Evolutionary conservation across 495 filamentous ascomycete species (phyloP).

Genomic region (Penicillium odoratum): DNA sequence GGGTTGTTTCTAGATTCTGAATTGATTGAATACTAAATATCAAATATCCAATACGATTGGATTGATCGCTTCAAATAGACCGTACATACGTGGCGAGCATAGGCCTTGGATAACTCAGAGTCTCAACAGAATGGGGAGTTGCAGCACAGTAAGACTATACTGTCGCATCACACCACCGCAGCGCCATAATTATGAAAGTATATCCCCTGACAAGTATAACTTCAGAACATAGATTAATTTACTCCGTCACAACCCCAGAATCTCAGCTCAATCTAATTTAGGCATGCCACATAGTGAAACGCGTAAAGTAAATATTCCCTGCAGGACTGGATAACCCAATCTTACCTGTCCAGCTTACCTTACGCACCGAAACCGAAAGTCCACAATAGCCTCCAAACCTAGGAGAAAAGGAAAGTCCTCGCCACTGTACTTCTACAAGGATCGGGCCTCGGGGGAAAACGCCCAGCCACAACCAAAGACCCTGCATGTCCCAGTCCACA

Average conservation of each 20-base stretch:
- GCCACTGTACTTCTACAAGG: background rate
- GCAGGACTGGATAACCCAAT: background rate
- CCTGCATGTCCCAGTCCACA: background rate
- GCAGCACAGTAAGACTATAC: background rate
- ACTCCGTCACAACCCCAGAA: background rate
- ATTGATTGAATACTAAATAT: too few species aligned
- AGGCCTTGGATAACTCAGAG: background rate
- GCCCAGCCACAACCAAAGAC: background rate
- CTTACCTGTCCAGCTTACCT: background rate
- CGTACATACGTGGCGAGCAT: background rate
- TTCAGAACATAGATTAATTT: too few species aligned
- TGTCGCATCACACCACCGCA: background rate
- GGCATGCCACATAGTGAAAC: background rate
- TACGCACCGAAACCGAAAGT: background rate
- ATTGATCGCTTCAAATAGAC: background rate
- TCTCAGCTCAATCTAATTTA: background rate
- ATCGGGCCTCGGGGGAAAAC: background rate
- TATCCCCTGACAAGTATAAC: too few species aligned
- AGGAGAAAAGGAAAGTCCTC: background rate
- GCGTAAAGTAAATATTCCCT: background rate
- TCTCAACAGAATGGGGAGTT: background rate
- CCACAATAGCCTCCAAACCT: background rate
- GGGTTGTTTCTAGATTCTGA: slow-evolving; percentile 25
- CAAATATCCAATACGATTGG: background rate
- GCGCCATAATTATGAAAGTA: too few species aligned